phyloP scores from a whole-genome alignment of 495 filamentous ascomycete genomes.

The Durotheca rogersii region DNA sequence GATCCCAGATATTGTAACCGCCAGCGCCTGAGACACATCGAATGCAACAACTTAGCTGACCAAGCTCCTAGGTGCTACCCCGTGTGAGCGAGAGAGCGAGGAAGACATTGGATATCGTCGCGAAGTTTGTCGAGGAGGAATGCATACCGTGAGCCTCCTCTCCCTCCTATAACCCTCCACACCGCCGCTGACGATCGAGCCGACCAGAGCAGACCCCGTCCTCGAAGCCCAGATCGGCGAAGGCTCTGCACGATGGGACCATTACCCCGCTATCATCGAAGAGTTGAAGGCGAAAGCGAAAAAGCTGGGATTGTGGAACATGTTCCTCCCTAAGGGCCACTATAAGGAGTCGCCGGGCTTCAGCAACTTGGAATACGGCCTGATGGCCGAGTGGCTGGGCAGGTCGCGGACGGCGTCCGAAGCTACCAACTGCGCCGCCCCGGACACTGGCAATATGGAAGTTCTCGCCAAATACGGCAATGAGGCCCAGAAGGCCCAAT shows the following conservation, averaged over 20 bases:
- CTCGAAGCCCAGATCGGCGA: conserved; percentile 76
- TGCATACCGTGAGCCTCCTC: conserved; percentile 66
- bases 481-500: conserved; percentile 82
- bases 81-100: conserved; percentile 79
- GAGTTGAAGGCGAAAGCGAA: conserved; percentile 82
- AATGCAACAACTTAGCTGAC: conserved; percentile 30
- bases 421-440: conserved; percentile 87
- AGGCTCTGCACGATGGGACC: conserved; percentile 70
- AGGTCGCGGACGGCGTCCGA: conserved; percentile 77
- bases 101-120: conserved; percentile 68
- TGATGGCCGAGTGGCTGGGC: conserved; percentile 90
- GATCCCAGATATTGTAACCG: conserved; percentile 68
- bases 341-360: conserved; percentile 92
- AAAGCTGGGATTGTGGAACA: conserved; percentile 92
- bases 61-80: conserved; percentile 45
- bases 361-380: conserved; percentile 86
- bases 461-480: conserved; percentile 91
- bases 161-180: background rate
- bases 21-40: conserved; percentile 12
- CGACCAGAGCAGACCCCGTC: conserved; percentile 65
- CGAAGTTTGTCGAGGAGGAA: conserved; percentile 96
- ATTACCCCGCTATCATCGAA: conserved; percentile 79
- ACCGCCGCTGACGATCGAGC: conserved; percentile 23
- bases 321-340: conserved; percentile 93
- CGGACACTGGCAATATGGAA: conserved; percentile 96